Base-by-base conservation (phyloP, 805 yeast genomes). In the Diddensiella transvaalensis region DNA sequence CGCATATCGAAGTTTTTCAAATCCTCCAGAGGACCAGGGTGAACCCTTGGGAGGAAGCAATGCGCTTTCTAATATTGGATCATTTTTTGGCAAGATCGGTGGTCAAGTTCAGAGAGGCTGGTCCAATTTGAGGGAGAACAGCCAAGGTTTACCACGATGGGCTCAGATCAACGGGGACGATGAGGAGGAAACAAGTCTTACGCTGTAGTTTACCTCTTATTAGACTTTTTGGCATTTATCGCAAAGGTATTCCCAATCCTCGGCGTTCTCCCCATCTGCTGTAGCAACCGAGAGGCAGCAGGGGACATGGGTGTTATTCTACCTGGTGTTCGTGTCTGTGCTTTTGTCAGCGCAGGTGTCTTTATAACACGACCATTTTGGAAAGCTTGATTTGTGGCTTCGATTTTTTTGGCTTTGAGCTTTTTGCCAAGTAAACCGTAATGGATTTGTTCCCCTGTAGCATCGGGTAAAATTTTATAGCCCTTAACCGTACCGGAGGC, bases 51-150 rank as follows among this genome's bases (percentile, higher is more conserved):
- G 38, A 35, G 38, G 38, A 10, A 38, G n/a, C 41, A 40, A 23
- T 40, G 18, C 50, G 11, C 19, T 48, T 4, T 23, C 30, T 15
- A 53, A 49, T 33, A 48, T 56, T 32, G 38, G 44, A 42, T 50
- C 56, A 13, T 55, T 56, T 36, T 55, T 56, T 29, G 57, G 56
- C 10, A 39, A 24, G 18, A 24, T 56, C n/a, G 52, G 54, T 23
- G 38, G 44, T 4, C 47, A 43, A 24, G 47, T 54, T 4, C 58
- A 54, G 33, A 42, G 44, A 18, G 54, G 55, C 15, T 33, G 52
- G 32, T 40, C n/a, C 42, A 48, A 38, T 42, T 40, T 40, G 22
- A 46, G 49, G 38, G 43, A 23, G 38, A 37, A 22, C 38, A 47
- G 40, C 36, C 40, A 8, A 29, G 35, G 35, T 19, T 24, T 35